Evolutionary conservation across 164 flowering plant genomes (phyloP), one percentile per base, ranked within the genome.

Genomic region (Saururus chinensis): DNA sequence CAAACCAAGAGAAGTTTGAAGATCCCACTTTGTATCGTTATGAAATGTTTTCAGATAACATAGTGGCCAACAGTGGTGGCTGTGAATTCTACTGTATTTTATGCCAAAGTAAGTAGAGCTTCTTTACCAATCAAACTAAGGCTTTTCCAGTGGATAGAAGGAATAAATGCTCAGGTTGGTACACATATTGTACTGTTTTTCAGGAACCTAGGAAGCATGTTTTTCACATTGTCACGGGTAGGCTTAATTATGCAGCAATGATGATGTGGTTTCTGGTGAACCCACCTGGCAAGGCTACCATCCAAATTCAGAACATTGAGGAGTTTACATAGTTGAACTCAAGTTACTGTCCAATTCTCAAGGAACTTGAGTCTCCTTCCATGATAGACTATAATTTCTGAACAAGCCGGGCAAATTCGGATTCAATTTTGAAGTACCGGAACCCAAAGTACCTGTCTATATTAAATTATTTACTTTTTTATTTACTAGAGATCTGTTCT

Each of bases 401-500:
- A 70, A 70, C 80, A 40, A 90, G 84, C 53, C 82, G 80, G 40
- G 83, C 86, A 22, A 83, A 67, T 63, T 76, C 98, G 65, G 97
- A 93, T 74, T 63, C 89, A 19, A 90, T 88, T 69, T 60, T 93
- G 77, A 93, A 93, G 72, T 93, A 69, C 61, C 86, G 95, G 55
- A 90, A 93, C 68, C 97, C 97, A 30, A 93, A 90, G 68, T 90
- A 90, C 75, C 77, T 90, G 22, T 93, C 98, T 19, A 85, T 90
- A 66, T 63, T 93, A 66, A 93, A 93, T 71, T 97, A 93, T 72
- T 91, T 90, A n/a, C 84, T 96, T 1, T 93, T 93, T 73, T 93
- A 93, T 71, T 80, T 93, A 49, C 95, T 96, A 12, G 86, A 90
- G 78, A 77, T 90, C 30, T 93, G n/a, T n/a, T n/a, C n/a, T n/a